A percentile compares a stretch with the other conserved stretches of the same genome.
Conservation (phyloP, 2,329 filamentous ascomycete species). For the Aspergillus sp. region DNA sequence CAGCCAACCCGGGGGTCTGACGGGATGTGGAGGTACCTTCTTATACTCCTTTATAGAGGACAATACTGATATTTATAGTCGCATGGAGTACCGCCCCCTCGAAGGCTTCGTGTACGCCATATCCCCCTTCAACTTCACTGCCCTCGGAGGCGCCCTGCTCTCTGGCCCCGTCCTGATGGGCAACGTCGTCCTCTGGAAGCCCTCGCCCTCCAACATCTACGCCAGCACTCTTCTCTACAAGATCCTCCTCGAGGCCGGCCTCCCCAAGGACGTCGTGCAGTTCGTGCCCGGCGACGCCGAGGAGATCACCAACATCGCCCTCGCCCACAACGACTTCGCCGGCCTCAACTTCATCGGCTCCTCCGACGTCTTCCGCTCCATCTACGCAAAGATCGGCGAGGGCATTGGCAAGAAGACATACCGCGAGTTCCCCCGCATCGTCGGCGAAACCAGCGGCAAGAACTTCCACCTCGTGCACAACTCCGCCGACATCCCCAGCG, state of each 20-base stretch:
- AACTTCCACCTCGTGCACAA: constrained; percentile 86
- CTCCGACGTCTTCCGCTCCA: constrained; percentile 82
- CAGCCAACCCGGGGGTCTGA: constrained; percentile 81
- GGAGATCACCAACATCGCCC: constrained; percentile 74
- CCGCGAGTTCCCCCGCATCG: constrained; percentile 79
- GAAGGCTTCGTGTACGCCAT: constrained; percentile 98
- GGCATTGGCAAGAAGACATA: constrained; percentile 78
- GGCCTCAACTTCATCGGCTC: constrained; percentile 95
- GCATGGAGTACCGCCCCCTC: constrained; percentile 84
- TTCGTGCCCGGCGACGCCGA: constrained; percentile 88
- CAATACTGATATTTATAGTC: constrained; percentile 39
- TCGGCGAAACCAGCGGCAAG: constrained; percentile 90
- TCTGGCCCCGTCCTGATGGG: constrained; percentile 83
- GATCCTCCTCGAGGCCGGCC: constrained; percentile 85
- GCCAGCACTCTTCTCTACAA: constrained; percentile 89
- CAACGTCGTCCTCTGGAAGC: constrained; percentile 96
- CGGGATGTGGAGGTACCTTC: constrained; percentile 74
- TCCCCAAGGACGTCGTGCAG: constrained; percentile 87
- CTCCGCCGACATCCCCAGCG: constrained; percentile 75
- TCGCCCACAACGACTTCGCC: constrained; percentile 77
- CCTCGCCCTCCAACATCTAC: constrained; percentile 86
- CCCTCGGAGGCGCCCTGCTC: constrained; percentile 84
- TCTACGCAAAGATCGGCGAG: constrained; percentile 86
- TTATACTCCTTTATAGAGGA: background rate
- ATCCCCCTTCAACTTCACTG: constrained; percentile 95